Evolutionary conservation across 2,329 filamentous ascomycete species (phyloP), one percentile per base, ranked within the genome.

Genomic region (Xylaria sp.): DNA sequence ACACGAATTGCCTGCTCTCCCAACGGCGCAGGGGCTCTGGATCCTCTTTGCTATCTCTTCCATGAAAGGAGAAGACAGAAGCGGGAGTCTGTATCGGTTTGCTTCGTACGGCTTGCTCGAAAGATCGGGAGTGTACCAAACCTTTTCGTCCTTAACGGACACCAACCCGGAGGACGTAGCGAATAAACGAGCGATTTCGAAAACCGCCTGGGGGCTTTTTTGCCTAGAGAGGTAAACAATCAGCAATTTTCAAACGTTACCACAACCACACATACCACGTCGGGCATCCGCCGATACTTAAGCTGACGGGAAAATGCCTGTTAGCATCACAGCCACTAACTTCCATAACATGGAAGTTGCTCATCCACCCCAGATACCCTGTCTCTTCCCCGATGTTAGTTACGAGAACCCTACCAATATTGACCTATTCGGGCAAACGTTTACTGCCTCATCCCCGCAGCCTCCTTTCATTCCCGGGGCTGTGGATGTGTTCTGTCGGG

Each of bases 201-300:
- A 56, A 23, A 55, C 35, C 7, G 13, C 29, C 6, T 64, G 59
- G 62, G 62, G 62, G 0, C 9, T 59, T 15, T 64, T 62, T 25
- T 64, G 62, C 27, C 31, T 59, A 25, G 62, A 64, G 56, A 64
- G 62, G 62, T 64, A 62, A 54, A 11, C 21, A 7, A 38, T 4
- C 2, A 41, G 13, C 47, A 9, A 8, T 37, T 15, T 46, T 44
- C 13, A 8, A 35, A 29, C 25, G 15, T 10, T 21, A 4, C 9
- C 25, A 19, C 31, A 4, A 10, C 17, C 11, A 19, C 29, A 9
- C 15, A 7, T 44, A n/a, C 25, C 31, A 10, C n/a, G 8, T 1
- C 11, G 21, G 17, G 5, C 19, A 27, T 10, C 41, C 2, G 11
- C 31, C 4, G 3, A 31, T 10, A 47, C 4, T 29, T 41, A 11